Conservation (phyloP, 306 rosid genomes). For the Glycine tomentella region DNA sequence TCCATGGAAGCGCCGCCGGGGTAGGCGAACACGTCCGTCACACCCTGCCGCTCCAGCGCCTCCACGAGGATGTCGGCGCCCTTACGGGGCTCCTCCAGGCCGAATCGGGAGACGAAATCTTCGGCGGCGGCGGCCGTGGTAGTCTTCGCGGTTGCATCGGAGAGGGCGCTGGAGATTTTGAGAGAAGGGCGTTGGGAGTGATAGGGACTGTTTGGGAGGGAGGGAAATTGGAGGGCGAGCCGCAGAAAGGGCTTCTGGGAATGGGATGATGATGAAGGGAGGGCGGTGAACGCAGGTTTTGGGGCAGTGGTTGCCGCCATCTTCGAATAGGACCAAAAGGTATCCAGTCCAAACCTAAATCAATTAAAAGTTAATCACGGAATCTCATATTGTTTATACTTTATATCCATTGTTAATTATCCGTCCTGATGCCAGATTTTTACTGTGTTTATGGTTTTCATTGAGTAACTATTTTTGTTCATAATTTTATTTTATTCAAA, state of each 20-base stretch:
- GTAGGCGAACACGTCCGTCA: constrained; percentile 77
- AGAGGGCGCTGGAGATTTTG: constrained; percentile 50
- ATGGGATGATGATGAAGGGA: neutral
- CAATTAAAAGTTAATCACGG: no score
- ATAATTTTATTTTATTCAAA: no score
- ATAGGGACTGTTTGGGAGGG: constrained; percentile 23
- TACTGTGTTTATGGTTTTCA: neutral
- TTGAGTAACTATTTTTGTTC: no score
- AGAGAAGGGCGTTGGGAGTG: constrained; percentile 44
- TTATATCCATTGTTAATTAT: neutral
- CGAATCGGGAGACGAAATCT: constrained; percentile 53
- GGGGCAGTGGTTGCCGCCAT: constrained; percentile 47
- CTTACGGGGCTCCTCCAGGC: constrained; percentile 67
- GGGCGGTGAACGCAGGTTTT: constrained; percentile 34
- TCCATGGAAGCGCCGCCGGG: constrained; percentile 92
- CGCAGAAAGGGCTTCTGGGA: constrained; percentile 16
- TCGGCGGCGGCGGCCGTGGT: constrained; percentile 19
- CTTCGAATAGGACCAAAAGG: neutral
- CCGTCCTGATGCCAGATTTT: neutral
- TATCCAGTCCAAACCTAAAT: neutral
- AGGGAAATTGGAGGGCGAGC: constrained; percentile 46
- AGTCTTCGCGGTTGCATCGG: constrained; percentile 34
- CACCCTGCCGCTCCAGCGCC: constrained; percentile 89
- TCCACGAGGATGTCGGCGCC: constrained; percentile 90
- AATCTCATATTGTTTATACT: neutral